Percentiles rank a stretch among this genome's conserved stretches.
Evolutionary conservation across 225 moss, liverwort and hornwort genomes (phyloP).

Genomic region (Marchantia paleacea): DNA sequence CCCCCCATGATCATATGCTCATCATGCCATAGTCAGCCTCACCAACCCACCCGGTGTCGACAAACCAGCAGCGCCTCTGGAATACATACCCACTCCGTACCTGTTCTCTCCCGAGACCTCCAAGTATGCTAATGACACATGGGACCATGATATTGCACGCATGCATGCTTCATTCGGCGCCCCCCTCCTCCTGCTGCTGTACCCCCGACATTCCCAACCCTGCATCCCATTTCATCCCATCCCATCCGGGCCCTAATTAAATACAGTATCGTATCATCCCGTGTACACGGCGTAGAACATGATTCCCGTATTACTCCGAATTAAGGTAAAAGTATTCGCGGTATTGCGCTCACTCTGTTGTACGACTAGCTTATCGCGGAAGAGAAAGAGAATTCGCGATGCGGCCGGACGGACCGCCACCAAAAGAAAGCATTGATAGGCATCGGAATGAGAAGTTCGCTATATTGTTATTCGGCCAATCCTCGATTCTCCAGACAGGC

Average conservation of each 20-base stretch:
- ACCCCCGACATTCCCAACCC: neutral
- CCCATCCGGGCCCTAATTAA: neutral
- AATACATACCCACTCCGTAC: slow-evolving; percentile 9
- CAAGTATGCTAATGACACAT: slow-evolving; percentile 13
- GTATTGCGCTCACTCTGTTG: neutral
- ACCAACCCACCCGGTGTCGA: neutral
- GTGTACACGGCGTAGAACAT: neutral
- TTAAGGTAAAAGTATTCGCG: neutral
- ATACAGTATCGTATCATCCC: neutral
- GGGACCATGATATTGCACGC: neutral
- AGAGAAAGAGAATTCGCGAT: neutral
- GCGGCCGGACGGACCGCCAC: neutral
- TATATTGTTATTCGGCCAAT: neutral
- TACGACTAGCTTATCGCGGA: neutral
- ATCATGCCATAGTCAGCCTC: slow-evolving; percentile 12
- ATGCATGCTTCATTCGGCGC: neutral
- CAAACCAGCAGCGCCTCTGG: neutral
- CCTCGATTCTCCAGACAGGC: neutral
- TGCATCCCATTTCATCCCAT: neutral
- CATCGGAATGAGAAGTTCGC: neutral
- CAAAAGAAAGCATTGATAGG: neutral
- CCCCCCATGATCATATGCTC: neutral
- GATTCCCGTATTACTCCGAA: neutral
- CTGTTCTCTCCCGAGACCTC: neutral
- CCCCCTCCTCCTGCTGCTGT: no score